A percentile compares a stretch with the other conserved stretches of the same genome.
These are phyloP conservation scores for Tribonema minus DNA, from an alignment of 108 stramenopile species.

Conservation along the genomic window DNA sequence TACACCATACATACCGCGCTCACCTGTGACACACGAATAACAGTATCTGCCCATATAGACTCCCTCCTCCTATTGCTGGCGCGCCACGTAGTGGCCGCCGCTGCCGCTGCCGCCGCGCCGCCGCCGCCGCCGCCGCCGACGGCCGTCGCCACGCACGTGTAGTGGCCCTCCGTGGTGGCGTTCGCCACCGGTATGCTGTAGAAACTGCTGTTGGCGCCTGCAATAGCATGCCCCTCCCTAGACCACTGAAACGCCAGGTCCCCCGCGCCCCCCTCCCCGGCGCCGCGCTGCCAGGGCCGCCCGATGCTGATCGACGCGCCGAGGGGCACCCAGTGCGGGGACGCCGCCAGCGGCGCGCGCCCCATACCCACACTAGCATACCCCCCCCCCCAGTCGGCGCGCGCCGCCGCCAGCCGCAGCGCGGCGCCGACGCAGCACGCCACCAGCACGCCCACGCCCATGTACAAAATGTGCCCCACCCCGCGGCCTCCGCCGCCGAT, in stretches of 20 bases:
- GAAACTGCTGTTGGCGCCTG: neutral
- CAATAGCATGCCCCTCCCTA: neutral
- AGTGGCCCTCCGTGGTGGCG: neutral
- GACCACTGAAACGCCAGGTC: neutral
- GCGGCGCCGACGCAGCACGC: no score
- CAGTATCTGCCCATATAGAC: neutral
- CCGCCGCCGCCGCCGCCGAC: no score
- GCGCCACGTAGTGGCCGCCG: no score
- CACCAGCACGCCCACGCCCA: no score
- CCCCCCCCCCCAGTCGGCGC: no score
- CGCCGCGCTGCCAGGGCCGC: neutral
- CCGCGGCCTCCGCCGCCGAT: no score
- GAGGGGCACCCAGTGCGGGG: neutral
- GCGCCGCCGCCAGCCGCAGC: no score
- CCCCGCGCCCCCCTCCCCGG: neutral
- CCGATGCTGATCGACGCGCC: neutral
- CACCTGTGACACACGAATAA: neutral
- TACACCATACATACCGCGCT: no score
- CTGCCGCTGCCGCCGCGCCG: no score
- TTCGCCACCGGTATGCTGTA: neutral
- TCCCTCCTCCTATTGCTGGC: neutral
- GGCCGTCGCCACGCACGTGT: neutral
- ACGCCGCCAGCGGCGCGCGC: neutral
- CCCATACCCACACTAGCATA: no score
- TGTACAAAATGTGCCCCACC: no score